Evolutionary conservation across 2,329 filamentous ascomycete species (phyloP).

Genomic region (Fusarium kyushuense): DNA sequence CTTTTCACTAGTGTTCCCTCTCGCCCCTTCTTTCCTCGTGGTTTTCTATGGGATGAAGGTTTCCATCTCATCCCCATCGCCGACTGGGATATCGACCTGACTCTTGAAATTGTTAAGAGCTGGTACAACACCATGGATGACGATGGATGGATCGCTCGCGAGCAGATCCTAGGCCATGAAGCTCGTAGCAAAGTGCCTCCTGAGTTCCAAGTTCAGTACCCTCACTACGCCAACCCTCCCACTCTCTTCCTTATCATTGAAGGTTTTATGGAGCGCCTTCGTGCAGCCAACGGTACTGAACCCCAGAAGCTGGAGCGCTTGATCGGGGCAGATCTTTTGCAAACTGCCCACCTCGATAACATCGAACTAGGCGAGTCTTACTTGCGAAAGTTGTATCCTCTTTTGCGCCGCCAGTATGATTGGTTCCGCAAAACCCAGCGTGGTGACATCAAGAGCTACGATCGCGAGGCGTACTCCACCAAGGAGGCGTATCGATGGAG

Average conservation of each 20-base stretch:
- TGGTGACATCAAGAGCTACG: conserved; percentile 91
- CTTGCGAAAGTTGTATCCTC: conserved; percentile 82
- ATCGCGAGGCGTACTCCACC: conserved; percentile 86
- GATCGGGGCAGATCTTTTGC: conserved; percentile 60
- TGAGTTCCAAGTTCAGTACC: conserved; percentile 96
- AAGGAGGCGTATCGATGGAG: conserved; percentile 97
- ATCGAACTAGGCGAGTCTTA: conserved; percentile 76
- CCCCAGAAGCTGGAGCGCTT: conserved; percentile 59
- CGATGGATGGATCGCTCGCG: conserved; percentile 96
- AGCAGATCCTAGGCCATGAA: conserved; percentile 93
- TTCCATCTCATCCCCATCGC: conserved; percentile 93
- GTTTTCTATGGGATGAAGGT: conserved; percentile 98
- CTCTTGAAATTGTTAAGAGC: conserved; percentile 87
- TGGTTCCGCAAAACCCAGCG: conserved; percentile 96
- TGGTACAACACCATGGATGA: conserved; percentile 98
- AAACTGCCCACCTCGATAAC: conserved; percentile 75
- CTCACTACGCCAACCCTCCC: conserved; percentile 96
- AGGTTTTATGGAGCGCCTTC: conserved; percentile 82
- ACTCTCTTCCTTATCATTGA: conserved; percentile 93
- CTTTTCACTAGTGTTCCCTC: conserved; percentile 94
- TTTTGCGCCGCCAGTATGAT: conserved; percentile 87
- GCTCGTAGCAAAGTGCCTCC: conserved; percentile 93
- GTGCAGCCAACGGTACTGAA: conserved; percentile 64
- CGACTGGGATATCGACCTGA: conserved; percentile 93
- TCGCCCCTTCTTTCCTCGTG: conserved; percentile 93